These are phyloP conservation scores for Vigna radiata DNA, from an alignment of 306 rosid species.

Conservation along the genomic window DNA sequence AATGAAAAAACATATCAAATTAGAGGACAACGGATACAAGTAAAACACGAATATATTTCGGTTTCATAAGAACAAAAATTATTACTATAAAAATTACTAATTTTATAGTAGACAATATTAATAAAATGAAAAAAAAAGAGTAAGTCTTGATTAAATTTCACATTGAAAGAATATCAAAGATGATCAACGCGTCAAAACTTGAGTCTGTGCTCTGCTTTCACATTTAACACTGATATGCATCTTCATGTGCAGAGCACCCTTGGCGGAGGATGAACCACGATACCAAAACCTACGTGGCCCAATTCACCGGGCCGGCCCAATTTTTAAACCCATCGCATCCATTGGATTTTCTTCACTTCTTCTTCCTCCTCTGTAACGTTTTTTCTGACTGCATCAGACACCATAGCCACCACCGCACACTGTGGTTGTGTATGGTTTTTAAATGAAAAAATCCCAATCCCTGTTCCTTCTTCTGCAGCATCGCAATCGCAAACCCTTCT, in stretches of 20 bases:
- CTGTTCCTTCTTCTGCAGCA: slow-evolving; percentile 39
- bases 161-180: too few relatives aligned
- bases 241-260: background rate
- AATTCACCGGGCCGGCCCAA: background rate
- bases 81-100: too few relatives aligned
- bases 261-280: slow-evolving; percentile 27
- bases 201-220: too few relatives aligned
- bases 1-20: too few relatives aligned
- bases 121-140: too few relatives aligned
- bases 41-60: too few relatives aligned
- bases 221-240: background rate
- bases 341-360: background rate
- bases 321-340: background rate
- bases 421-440: slow-evolving; percentile 38
- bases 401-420: background rate
- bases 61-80: too few relatives aligned
- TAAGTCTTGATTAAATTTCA: too few relatives aligned
- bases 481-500: slow-evolving; percentile 41
- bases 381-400: background rate
- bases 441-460: slow-evolving; percentile 56
- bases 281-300: background rate
- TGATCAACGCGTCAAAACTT: too few relatives aligned
- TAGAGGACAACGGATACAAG: too few relatives aligned
- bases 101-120: too few relatives aligned
- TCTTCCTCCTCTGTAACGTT: background rate